Base-by-base conservation (phyloP, 2,329 filamentous ascomycete species). In the Hypoxylon sp. region DNA sequence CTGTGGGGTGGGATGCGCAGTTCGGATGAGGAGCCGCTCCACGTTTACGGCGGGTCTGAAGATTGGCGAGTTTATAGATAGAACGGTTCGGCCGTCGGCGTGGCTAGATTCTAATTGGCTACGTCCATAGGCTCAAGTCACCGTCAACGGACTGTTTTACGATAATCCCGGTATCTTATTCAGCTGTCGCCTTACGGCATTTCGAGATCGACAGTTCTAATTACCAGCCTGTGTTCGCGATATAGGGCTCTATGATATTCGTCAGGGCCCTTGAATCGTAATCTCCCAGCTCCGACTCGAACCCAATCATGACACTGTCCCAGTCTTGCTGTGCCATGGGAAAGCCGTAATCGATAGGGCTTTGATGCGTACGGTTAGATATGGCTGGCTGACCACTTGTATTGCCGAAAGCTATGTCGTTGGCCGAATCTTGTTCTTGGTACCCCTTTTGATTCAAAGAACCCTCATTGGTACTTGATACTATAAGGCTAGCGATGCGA, bases 311-410 rank as follows among this genome's bases (percentile, higher is more conserved):
- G n/a, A 72, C 64, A 40, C 60, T 73, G 33, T 76, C 75, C 75
- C 74, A 76, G 30, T 76, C 73, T 33, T 75, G 73, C 31, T 73
- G 74, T 6, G 71, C 75, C 73, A 76, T 76, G 2, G 75, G 73
- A 40, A 74, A 73, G 1, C 61, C 61, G 33, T 71, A 74, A 27
- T 72, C 74, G 2, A 72, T 53, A 14, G 51, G 33, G 13, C 35
- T 53, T 25, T 30, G 35, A 25, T 57, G 46, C 5, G 33, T 20
- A n/a, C 14, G 20, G 48, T 54, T 44, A 51, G 54, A 30, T 13
- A 55, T 53, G 48, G n/a, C n/a, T 2, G 50, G 6, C 27, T 33
- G 27, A 11, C 40, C 55, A 20, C 48, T 49, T 20, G 61, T 20
- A 20, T 2, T 17, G 3, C 49, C 40, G 8, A 60, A 44, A 17